Conservation (phyloP, 257 asterid genomes). For the Cinchona pubescens region DNA sequence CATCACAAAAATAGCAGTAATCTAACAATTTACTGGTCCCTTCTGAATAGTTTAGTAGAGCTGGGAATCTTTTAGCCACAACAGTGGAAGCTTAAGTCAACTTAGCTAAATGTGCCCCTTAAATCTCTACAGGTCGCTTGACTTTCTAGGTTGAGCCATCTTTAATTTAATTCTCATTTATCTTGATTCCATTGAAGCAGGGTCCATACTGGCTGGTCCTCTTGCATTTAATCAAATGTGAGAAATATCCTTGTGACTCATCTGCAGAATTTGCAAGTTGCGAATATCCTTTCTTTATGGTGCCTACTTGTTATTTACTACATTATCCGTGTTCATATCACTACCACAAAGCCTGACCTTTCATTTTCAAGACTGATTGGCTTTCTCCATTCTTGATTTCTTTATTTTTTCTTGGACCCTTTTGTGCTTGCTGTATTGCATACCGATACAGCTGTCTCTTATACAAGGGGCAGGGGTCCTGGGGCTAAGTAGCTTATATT, state of each 20-base stretch:
- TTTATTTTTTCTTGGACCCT: neutral
- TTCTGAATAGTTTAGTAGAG: neutral
- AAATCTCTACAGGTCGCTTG: neutral
- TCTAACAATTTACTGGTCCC: neutral
- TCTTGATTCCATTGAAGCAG: neutral
- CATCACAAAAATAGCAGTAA: neutral
- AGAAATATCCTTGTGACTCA: neutral
- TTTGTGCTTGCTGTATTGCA: no score
- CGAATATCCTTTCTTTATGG: neutral
- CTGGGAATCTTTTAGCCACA: neutral
- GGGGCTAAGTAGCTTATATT: neutral
- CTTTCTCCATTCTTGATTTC: neutral
- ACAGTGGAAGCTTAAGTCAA: neutral
- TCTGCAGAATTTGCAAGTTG: no score
- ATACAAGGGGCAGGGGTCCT: neutral
- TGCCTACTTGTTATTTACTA: neutral
- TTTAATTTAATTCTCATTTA: neutral
- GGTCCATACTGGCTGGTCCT: neutral
- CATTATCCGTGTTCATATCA: neutral
- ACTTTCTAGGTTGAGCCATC: neutral
- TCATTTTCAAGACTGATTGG: neutral
- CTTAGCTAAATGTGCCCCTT: conserved; percentile 2
- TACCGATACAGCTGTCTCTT: no score
- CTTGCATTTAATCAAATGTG: neutral
- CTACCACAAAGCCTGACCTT: neutral